phyloP scores from a whole-genome alignment of 192 early-diverging fungal species.

The Tieghemiomyces parasiticus region DNA sequence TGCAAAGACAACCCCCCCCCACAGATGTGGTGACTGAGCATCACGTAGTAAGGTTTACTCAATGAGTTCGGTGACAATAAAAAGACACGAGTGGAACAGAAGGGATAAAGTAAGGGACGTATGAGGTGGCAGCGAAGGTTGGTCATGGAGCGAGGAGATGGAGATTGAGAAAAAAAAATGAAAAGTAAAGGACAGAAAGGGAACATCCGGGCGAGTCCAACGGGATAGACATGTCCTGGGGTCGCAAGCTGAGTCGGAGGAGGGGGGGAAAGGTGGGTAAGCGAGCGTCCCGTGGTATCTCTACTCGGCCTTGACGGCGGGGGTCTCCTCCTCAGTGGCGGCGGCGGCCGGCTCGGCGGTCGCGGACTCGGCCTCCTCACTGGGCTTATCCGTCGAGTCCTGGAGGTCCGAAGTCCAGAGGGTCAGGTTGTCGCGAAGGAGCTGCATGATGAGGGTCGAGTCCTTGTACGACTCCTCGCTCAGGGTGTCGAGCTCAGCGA shows the following conservation, averaged over 20 bases:
- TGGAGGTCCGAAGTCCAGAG: conserved; percentile 91
- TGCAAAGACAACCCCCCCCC: no score
- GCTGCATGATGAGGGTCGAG: conserved; percentile 95
- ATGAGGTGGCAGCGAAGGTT: not conserved
- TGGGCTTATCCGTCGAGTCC: conserved; percentile 20
- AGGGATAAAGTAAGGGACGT: not conserved
- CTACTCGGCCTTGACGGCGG: conserved; percentile 11
- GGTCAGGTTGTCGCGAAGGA: conserved; percentile 91
- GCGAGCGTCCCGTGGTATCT: not conserved
- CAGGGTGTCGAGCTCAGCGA: conserved; percentile 86
- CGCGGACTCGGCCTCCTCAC: conserved; percentile 15
- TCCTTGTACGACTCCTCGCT: conserved; percentile 95
- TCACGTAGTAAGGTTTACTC: not conserved
- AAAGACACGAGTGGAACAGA: not conserved
- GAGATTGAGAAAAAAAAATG: not conserved
- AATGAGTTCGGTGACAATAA: not conserved
- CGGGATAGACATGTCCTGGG: not conserved
- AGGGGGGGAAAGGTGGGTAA: not conserved
- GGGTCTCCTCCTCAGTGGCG: conserved; percentile 16
- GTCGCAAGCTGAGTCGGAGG: not conserved
- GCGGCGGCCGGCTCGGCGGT: not conserved
- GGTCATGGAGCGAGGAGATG: not conserved
- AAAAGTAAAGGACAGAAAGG: not conserved
- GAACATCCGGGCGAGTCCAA: not conserved
- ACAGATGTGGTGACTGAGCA: no score